Evolutionary conservation across 805 yeast genomes (phyloP), one percentile per base, ranked within the genome.

Genomic region (Cyberlindnera bimundalis): DNA sequence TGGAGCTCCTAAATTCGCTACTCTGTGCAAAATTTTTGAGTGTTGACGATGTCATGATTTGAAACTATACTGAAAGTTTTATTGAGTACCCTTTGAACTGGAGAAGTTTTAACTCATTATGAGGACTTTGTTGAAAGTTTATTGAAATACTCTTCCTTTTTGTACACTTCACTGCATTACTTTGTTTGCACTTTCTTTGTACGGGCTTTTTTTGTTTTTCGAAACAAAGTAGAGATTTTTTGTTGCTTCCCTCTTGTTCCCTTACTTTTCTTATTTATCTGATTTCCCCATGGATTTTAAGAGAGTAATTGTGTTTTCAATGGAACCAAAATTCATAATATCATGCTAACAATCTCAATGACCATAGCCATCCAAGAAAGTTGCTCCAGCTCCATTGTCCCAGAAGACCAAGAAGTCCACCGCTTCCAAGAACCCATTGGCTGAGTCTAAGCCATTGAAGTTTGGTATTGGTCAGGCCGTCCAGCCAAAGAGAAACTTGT

Each of bases 381-480:
- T 88, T 65, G 97, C 96, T 65, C 96, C 97, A 79, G 91, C 97
- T 71, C 99, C 99, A 73, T 84, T 89, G 68, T 89, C 96, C 67
- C 66, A 86, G 63, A 76, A 76, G 68, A 51, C 72, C 50, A 53
- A 95, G 65, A 75, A 76, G 67, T 50, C 73, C 48, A 55, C 68
- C 59, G 79, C 84, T 73, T 64, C 75, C 48, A 74, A 77, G 76
- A 88, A 87, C 80, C 96, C 96, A 62, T 76, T 90, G 68, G 71
- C 87, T 65, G 95, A 85, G 71, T 73, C 95, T 52, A 77, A 88
- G 56, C 95, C 96, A 70, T 84, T 82, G 76, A 83, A 80, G 76
- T 91, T 82, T 65, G 98, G 98, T 74, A 84, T 93, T 63, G 99
- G 99, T 64, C 98, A 93, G 78, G 74, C 83, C 56, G 64, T 91